Conservation (phyloP, 106 monocot genomes). For the Iris macrosiphon region DNA sequence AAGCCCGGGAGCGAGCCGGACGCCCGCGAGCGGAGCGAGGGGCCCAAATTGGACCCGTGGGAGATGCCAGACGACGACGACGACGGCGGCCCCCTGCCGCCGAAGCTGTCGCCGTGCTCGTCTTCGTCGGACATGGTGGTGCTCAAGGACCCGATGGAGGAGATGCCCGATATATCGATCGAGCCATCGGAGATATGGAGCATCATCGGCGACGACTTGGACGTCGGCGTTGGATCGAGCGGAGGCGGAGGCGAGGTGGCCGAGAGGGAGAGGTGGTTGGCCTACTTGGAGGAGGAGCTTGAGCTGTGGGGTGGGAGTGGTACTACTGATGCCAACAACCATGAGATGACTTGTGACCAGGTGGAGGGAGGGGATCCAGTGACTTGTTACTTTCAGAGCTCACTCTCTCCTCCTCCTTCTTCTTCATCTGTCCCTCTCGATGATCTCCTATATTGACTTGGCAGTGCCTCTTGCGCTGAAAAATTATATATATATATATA, state of each 20-base stretch:
- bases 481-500: too few relatives aligned
- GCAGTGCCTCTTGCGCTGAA: too few relatives aligned
- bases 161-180: conserved; percentile 1
- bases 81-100: not conserved
- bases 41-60: conserved; percentile 26
- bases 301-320: conserved; percentile 27
- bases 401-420: too few relatives aligned
- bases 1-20: too few relatives aligned
- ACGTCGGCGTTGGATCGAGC: not conserved
- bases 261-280: conserved; percentile 28
- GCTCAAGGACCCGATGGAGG: too few relatives aligned
- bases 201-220: not conserved
- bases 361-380: conserved; percentile 9
- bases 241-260: too few relatives aligned
- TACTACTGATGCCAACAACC: not conserved
- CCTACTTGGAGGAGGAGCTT: conserved; percentile 53
- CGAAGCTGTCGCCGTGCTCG: too few relatives aligned
- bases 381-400: conserved; percentile 13
- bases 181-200: conserved; percentile 6
- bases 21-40: conserved; percentile 16
- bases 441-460: too few relatives aligned
- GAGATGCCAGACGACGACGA: conserved; percentile 24
- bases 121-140: too few relatives aligned
- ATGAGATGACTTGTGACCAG: too few relatives aligned
- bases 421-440: too few relatives aligned